A percentile compares a stretch with the other conserved stretches of the same genome.
Conservation (phyloP, 108 stramenopile species). For the Schizochytrium sp. region DNA sequence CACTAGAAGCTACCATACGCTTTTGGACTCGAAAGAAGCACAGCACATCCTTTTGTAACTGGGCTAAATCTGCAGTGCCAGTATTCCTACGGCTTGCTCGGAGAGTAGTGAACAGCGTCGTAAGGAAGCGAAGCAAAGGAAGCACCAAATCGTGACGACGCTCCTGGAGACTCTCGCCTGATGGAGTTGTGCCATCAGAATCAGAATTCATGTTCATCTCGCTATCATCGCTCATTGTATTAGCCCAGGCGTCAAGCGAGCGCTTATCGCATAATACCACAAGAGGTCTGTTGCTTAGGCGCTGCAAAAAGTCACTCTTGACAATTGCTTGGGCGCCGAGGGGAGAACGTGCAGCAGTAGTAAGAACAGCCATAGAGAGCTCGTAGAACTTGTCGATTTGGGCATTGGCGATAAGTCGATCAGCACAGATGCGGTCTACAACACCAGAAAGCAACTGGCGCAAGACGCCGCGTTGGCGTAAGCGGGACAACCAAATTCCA, state of each 20-base stretch:
- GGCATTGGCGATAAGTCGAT: neutral
- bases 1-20: conserved; percentile 1
- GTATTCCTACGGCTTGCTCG: neutral
- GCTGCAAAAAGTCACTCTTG: conserved; percentile 37
- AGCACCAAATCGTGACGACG: conserved; percentile 40
- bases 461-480: neutral
- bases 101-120: conserved; percentile 31
- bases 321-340: conserved; percentile 31
- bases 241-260: conserved; percentile 49
- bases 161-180: conserved; percentile 35
- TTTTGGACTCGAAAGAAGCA: neutral
- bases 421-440: conserved; percentile 27
- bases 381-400: neutral
- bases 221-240: conserved; percentile 17
- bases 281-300: neutral
- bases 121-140: conserved; percentile 20
- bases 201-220: neutral
- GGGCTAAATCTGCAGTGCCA: neutral
- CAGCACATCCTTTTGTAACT: conserved; percentile 14
- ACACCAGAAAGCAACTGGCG: neutral
- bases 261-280: conserved; percentile 43
- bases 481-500: neutral
- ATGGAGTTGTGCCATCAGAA: neutral
- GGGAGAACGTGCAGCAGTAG: neutral
- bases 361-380: conserved; percentile 5